Evolutionary conservation across 1,139 yeast genomes (phyloP), one percentile per base, ranked within the genome.

Genomic region (Meyerozyma carpophila): DNA sequence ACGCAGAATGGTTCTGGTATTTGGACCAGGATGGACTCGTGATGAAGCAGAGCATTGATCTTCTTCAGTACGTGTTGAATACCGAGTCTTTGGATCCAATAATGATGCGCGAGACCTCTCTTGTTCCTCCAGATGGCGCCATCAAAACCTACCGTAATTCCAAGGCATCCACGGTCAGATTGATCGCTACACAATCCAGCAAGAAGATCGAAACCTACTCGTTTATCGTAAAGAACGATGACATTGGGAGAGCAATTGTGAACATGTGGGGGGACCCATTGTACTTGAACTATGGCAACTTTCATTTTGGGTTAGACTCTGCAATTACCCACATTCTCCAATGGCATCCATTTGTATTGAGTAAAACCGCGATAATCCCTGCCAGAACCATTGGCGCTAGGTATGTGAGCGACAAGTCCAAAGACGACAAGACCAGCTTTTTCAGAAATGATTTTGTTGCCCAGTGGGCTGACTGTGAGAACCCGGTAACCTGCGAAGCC

Each of bases 301-400:
- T 87, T 63, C 77, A 78, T 14, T 68, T 58, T 51, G 77, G 78
- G 26, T 83, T 86, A 3, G 81, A 79, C 49, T 75, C 82, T 10
- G 88, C 94, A 0, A 60, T 91, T 43, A 79, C 89, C 21, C 98
- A 93, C 61, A 70, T 89, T 32, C 68, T 90, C 50, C 96, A 89
- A 62, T 93, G 98, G 98, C 98, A 93, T 60, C 95, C 96, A 10
- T 78, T 77, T 41, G 67, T 84, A 36, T 72, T 91, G 52, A 75
- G 85, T 44, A 84, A 81, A 55, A 73, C 94, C 5, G 85, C 89
- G 0, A 63, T 91, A 10, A 77, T 93, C 0, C 87, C 89, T n/a
- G 55, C 74, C 8, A 68, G 72, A 49, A 63, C 73, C 10, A 68
- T 73, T 16, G 58, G 66, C 39, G 65, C 76, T 5, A 52, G 53